Conservation (phyloP, 2,329 filamentous ascomycete genomes). For the Neodidymelliopsis sp. region DNA sequence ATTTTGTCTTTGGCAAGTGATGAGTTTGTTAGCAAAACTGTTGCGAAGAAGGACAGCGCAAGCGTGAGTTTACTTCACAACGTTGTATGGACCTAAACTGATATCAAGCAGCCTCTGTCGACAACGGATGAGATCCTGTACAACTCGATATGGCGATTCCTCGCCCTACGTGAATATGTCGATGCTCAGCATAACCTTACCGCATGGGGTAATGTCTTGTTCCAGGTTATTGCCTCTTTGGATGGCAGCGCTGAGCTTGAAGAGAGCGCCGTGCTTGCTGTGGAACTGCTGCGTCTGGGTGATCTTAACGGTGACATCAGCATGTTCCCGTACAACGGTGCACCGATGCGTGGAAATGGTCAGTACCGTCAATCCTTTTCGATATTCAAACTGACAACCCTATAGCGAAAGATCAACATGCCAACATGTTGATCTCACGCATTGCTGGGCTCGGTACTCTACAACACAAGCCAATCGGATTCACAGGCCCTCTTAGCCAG, state of each 20-base stretch:
- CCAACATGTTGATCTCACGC: slow-evolving; percentile 83
- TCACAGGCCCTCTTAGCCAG: slow-evolving; percentile 92
- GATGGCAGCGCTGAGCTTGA: slow-evolving; percentile 67
- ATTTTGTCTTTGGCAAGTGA: slow-evolving; percentile 70
- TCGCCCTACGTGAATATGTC: slow-evolving; percentile 87
- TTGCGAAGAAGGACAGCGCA: slow-evolving; percentile 62
- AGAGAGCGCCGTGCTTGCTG: slow-evolving; percentile 81
- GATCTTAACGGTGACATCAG: slow-evolving; percentile 74
- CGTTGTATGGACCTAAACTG: slow-evolving; percentile 5
- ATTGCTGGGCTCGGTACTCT: slow-evolving; percentile 84
- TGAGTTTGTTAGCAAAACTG: slow-evolving; percentile 73
- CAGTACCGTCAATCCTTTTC: not conserved
- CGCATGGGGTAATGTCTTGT: slow-evolving; percentile 78
- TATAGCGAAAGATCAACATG: slow-evolving; percentile 75
- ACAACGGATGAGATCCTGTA: slow-evolving; percentile 76
- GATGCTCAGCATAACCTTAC: slow-evolving; percentile 82
- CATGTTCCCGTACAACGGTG: slow-evolving; percentile 66
- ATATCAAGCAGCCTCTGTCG: slow-evolving; percentile 54
- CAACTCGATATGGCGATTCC: slow-evolving; percentile 85
- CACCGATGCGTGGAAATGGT: slow-evolving; percentile 63
- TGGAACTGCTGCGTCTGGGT: slow-evolving; percentile 83
- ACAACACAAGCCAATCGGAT: slow-evolving; percentile 83
- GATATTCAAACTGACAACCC: slow-evolving; percentile 25
- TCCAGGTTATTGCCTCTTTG: slow-evolving; percentile 71
- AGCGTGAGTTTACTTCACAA: slow-evolving; percentile 32